Base-by-base conservation (phyloP, 2,329 filamentous ascomycete species). In the Rasamsonia emersonii region DNA sequence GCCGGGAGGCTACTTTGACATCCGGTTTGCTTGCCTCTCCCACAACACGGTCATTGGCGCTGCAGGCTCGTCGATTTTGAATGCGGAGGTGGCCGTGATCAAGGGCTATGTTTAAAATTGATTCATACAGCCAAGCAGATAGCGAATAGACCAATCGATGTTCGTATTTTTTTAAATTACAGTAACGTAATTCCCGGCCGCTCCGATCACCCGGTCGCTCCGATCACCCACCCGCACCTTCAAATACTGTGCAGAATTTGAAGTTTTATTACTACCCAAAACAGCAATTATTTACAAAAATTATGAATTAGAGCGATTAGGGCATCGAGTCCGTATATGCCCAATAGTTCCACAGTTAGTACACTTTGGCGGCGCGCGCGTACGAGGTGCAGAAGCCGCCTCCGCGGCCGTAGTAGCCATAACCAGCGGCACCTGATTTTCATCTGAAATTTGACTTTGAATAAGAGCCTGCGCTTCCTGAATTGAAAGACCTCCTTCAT, bases 21-120 rank as follows among this genome's bases (percentile, higher is more conserved):
- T 96, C 56, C 88, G 93, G 59, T 96, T 96, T 60, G 88, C 91
- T 40, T 86, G 86, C 15, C 67, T 96, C 46, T 94, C 85, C 54
- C 91, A 96, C 53, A 84, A 84, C 53, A 83, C 89, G 40, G 82
- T 98, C 35, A 89, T 98, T 56, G 89, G 89, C 44, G 91, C 91
- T 18, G 88, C 89, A n/a, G 91, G 91, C 8, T 93, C 86, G 2
- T 93, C 85, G 18, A 94, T 96, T 61, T 62, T 96, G 47, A 96
- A 96, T 51, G 86, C 88, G 17, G 89, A 95, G 60, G 86, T 86
- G 17, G 86, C 86, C 15, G 79, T 94, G 8, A 73, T 95, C 44
- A 93, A 93, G 68, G 89, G 88, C 4, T 85, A 80, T 51, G 70
- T 88, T 42, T 86, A 68, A 46, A 39, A 29, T 28, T 39, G 39